Base-by-base conservation (phyloP, 495 filamentous ascomycete species). In the Platismatia glauca region DNA sequence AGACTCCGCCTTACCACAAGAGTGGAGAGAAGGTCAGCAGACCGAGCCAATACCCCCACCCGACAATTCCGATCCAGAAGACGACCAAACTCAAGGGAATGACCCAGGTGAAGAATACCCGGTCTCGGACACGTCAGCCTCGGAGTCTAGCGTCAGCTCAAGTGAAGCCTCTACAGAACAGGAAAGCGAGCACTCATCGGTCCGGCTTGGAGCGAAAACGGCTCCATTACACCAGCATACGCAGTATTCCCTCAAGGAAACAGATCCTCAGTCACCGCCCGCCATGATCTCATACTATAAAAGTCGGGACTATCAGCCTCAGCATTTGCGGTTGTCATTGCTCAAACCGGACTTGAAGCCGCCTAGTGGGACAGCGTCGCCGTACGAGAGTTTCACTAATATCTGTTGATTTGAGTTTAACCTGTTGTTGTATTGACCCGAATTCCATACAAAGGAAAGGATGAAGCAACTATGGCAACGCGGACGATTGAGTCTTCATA, bases 341-440 rank as follows among this genome's bases (percentile, higher is more conserved):
- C 24, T 39, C 9, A 39, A 57, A 24, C 55, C 11, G 24, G 33
- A 39, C 34, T 57, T 57, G 34, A 57, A 57, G 55, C 35, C 55
- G 55, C 55, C 18, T 24, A 15, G 35, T 57, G 13, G 22, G 55
- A 57, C n/a, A 57, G 55, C 33, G 55, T 57, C 34, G 55, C 55
- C n/a, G 9, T 57, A 57, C n/a, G 4, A 39, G 24, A 57, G 55
- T 57, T 57, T 57, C 34, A 57, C 55, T 57, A 27, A 57, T 39
- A 24, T 39, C n/a, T 39, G 4, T 57, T 57, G 34, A 57, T 57
- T 57, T 57, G 34, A 27, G 34, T 57, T 57, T 37, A 41, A 35
- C 18, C 55, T 35, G 18, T 57, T 57, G 22, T 57, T 37, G 37
- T 57, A 34, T 37, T 35, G 34, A 57, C 55, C 16, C 34, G 18